A percentile compares a stretch with the other conserved stretches of the same genome.
Evolutionary conservation across 352 stramenopile genomes (phyloP).

Genomic region (Globisporangium paddicum): DNA sequence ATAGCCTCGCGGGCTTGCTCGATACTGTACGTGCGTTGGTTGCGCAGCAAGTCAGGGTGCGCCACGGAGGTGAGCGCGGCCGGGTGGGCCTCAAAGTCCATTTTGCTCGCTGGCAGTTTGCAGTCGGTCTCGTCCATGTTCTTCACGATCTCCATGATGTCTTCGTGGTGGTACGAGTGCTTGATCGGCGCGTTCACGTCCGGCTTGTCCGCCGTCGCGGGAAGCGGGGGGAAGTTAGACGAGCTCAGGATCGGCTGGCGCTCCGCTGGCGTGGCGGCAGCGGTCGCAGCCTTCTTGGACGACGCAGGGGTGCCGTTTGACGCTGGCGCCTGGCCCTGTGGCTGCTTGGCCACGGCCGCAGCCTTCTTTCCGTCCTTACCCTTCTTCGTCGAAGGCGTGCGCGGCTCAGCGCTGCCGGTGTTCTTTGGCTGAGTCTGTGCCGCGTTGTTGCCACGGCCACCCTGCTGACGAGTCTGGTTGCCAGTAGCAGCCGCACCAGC

Average conservation of each 20-base stretch:
- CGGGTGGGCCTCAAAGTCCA: slow-evolving; percentile 80
- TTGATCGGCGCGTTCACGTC: slow-evolving; percentile 43
- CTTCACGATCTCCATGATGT: slow-evolving; percentile 91
- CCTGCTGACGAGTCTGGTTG: slow-evolving; percentile 19
- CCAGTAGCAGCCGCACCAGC: slow-evolving; percentile 9
- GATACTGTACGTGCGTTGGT: slow-evolving; percentile 92
- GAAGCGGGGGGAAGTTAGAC: slow-evolving; percentile 80
- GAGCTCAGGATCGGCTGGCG: slow-evolving; percentile 77
- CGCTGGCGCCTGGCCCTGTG: slow-evolving; percentile 17
- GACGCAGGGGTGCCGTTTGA: slow-evolving; percentile 12
- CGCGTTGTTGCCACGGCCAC: slow-evolving; percentile 24
- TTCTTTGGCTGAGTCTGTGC: slow-evolving; percentile 39
- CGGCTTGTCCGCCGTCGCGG: slow-evolving; percentile 31
- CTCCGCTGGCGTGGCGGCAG: slow-evolving; percentile 25
- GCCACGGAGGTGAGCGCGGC: slow-evolving; percentile 68
- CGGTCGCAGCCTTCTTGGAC: slow-evolving; percentile 22
- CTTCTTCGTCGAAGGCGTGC: slow-evolving; percentile 40
- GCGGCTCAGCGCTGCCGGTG: slow-evolving; percentile 55
- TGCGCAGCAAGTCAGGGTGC: slow-evolving; percentile 84
- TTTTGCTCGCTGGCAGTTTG: slow-evolving; percentile 60
- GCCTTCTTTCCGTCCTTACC: slow-evolving; percentile 64
- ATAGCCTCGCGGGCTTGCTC: slow-evolving; percentile 89
- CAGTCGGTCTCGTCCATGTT: slow-evolving; percentile 88
- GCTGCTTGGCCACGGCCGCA: slow-evolving; percentile 18
- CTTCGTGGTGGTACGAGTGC: slow-evolving; percentile 81